Evolutionary conservation across 495 filamentous ascomycete genomes (phyloP), one percentile per base, ranked within the genome.

Genomic region (Aspergillus nanangensis): DNA sequence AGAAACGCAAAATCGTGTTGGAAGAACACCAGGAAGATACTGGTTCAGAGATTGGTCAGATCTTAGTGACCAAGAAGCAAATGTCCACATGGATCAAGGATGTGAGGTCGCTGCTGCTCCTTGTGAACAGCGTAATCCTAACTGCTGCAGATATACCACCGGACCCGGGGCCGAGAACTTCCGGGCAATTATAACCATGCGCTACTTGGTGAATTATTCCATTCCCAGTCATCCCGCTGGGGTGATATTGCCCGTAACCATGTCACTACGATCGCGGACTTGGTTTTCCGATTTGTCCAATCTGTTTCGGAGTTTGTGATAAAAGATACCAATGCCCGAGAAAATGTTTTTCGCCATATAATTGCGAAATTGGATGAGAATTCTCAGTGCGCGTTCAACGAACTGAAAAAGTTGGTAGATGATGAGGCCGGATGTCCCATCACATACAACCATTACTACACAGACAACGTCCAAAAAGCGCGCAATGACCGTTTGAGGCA

Each of bases 381-480:
- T 15, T 19, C 51, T 13, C 50, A 66, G 34, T 31, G 20, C 0
- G 49, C 68, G 7, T 47, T 53, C 8, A 23, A 47, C 1, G 61
- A 77, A 48, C 55, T 81, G 9, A 53, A 48, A 11, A 56, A 55
- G 29, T 49, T 79, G 5, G 55, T 80, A 5, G 47, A 62, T 14
- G 77, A 77, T 38, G 66, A 70, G 19, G 44, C 60, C 35, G 57
- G 55, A 8, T 60, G 64, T 33, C 70, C 69, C 0, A 67, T 74
- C 21, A 77, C 70, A 1, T 76, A 76, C 48, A 75, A 74, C 38
- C 68, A 71, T 36, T 71, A 71, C 24, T 77, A 70, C 40, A 72
- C 60, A 0, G 60, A 71, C 23, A 71, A 58, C 1, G 57, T 75
- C 33, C 48, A 63, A n/a, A 65, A 66, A n/a, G 53, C 53, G 1